These are phyloP conservation scores for Zea luxurians DNA, from an alignment of 176 grass and related monocot species.

Conservation along the genomic window DNA sequence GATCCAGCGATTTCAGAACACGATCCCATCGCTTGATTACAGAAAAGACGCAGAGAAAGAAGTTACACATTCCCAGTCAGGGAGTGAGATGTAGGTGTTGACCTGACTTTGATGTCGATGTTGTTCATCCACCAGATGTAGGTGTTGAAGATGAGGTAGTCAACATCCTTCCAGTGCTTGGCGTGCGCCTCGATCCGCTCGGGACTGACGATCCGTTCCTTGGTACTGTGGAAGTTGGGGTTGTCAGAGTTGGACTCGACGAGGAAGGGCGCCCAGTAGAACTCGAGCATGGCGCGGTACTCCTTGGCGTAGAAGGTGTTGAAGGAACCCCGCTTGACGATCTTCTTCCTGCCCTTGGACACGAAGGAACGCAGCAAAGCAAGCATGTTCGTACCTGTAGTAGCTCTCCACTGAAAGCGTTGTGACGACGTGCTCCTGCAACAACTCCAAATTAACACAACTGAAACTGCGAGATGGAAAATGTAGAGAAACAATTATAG, in stretches of 20 bases:
- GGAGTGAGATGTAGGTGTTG: neutral
- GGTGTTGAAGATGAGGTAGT: constrained; percentile 94
- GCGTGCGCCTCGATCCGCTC: constrained; percentile 65
- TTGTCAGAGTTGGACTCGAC: constrained; percentile 88
- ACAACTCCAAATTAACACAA: too few species aligned
- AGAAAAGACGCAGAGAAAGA: neutral
- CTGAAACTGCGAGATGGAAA: too few species aligned
- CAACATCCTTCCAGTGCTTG: constrained; percentile 58
- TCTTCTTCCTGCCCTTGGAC: constrained; percentile 42
- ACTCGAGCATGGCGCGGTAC: constrained; percentile 80
- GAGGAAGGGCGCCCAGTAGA: constrained; percentile 86
- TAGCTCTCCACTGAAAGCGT: too few species aligned
- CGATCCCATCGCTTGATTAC: neutral
- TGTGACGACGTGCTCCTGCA: too few species aligned
- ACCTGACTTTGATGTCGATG: constrained; percentile 65
- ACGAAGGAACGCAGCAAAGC: too few species aligned
- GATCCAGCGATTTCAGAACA: neutral
- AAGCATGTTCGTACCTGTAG: too few species aligned
- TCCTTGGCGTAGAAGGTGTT: constrained; percentile 67
- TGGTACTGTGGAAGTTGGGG: constrained; percentile 64
- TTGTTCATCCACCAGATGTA: constrained; percentile 99
- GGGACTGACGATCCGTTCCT: constrained; percentile 48
- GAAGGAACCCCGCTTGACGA: constrained; percentile 44
- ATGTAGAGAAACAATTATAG: too few species aligned
- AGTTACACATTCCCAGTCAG: too few species aligned